Evolutionary conservation across 228 moss, liverwort and hornwort species (phyloP).

Genomic region (Sphagnum magellanicum): DNA sequence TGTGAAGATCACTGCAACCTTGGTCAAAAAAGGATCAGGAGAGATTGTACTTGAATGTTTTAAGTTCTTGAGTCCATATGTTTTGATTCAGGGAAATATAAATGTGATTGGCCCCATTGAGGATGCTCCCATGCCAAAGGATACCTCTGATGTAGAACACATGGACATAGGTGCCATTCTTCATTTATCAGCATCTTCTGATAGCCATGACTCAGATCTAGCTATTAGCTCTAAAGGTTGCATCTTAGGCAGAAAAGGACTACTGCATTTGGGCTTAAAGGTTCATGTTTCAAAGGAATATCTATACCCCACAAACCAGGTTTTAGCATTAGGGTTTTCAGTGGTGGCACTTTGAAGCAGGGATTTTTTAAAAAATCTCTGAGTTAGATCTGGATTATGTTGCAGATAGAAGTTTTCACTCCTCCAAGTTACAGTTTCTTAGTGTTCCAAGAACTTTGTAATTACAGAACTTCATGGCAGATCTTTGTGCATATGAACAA

Average conservation of each 20-base stretch:
- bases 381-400: too few relatives aligned
- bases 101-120: neutral
- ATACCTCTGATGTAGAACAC: neutral
- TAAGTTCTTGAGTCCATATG: neutral
- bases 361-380: too few relatives aligned
- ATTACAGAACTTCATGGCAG: too few relatives aligned
- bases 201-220: neutral
- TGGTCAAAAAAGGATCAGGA: neutral
- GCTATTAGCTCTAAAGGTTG: neutral
- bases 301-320: neutral
- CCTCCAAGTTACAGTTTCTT: too few relatives aligned
- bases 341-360: too few relatives aligned
- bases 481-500: too few relatives aligned
- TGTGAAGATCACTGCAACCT: neutral
- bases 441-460: too few relatives aligned
- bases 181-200: neutral
- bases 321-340: neutral
- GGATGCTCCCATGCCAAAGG: neutral
- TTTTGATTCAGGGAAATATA: neutral
- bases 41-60: neutral
- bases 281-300: neutral
- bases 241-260: neutral
- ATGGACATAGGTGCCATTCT: neutral
- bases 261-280: neutral
- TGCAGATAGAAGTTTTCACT: too few relatives aligned